A percentile compares a stretch with the other conserved stretches of the same genome.
Evolutionary conservation across 1,284 basidiomycete genomes (phyloP).

Genomic region (Naganishia sp.): DNA sequence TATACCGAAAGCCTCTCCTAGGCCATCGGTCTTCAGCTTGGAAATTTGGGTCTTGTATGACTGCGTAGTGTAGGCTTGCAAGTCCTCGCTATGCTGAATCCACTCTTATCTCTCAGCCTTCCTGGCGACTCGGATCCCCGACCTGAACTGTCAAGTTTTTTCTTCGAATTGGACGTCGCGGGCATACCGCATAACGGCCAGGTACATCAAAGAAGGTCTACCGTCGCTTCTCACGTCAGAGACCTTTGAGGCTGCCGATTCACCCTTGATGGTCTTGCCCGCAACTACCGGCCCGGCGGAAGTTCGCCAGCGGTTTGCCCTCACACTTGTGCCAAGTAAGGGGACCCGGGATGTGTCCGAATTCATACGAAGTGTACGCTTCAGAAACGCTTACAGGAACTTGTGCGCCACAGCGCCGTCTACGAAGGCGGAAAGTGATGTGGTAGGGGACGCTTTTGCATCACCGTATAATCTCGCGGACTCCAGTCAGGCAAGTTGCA

Average conservation of each 20-base stretch:
- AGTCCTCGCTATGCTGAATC: neutral
- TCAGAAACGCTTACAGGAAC: neutral
- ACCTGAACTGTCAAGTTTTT: neutral
- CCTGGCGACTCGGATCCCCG: neutral
- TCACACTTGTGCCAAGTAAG: neutral
- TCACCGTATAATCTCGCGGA: too few species aligned
- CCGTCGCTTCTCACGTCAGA: neutral
- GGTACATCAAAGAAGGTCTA: neutral
- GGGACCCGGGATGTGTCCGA: neutral
- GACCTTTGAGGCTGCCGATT: neutral
- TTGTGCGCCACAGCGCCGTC: neutral
- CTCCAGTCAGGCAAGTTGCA: too few species aligned
- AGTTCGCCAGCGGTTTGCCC: neutral
- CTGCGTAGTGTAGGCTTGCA: neutral
- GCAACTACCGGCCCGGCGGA: neutral
- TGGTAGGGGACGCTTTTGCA: too few species aligned
- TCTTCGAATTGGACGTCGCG: neutral
- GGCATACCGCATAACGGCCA: neutral
- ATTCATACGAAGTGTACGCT: neutral
- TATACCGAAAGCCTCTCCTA: neutral
- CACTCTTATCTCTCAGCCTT: neutral
- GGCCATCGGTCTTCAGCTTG: neutral
- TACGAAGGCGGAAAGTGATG: too few species aligned
- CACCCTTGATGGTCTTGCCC: neutral
- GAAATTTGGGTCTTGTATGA: neutral